Evolutionary conservation across 306 rosid species (phyloP), one percentile per base, ranked within the genome.

Genomic region (Prinsepia uniflora): DNA sequence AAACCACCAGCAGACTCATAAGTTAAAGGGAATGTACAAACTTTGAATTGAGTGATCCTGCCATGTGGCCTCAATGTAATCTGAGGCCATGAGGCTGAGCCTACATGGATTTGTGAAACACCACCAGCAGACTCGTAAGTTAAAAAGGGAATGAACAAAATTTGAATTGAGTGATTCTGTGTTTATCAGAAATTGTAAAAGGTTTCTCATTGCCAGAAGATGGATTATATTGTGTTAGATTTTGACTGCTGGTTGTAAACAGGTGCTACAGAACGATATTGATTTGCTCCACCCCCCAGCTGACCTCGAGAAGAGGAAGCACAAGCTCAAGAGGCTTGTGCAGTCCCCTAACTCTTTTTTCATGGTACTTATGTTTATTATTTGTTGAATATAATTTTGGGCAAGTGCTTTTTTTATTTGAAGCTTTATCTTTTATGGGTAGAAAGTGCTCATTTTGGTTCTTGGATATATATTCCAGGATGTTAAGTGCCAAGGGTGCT

Each of bases 251-350:
- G 30, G 65, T 42, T 70, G 48, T 20, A 8, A 19, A 70, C 76
- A 85, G 87, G 90, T 85, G 75, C 87, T 85, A 5, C 85, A 80
- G 70, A 85, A 85, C 66, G 85, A 85, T 43, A 75, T 85, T 50
- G 90, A 83, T 73, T 72, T 85, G 73, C 78, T 85, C 52, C 81
- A 85, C 54, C 90, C 90, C 4, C 84, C 89, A 11, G 85, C 81
- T 61, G 89, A 85, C 81, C 72, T 82, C 17, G 89, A 85, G 86
- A 85, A 85, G 83, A 82, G 52, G 81, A 85, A 82, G 85, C 89
- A 85, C 85, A 85, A 85, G 78, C 89, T 85, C 80, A 85, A 85
- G 80, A 70, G 85, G 10, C 89, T 85, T 41, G 85, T 85, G 59
- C 89, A 82, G 53, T 80, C 87, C 0, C 89, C 89, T 13, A 85